Conservation (phyloP, 345 rosid species). For the Orychophragmus violaceus region DNA sequence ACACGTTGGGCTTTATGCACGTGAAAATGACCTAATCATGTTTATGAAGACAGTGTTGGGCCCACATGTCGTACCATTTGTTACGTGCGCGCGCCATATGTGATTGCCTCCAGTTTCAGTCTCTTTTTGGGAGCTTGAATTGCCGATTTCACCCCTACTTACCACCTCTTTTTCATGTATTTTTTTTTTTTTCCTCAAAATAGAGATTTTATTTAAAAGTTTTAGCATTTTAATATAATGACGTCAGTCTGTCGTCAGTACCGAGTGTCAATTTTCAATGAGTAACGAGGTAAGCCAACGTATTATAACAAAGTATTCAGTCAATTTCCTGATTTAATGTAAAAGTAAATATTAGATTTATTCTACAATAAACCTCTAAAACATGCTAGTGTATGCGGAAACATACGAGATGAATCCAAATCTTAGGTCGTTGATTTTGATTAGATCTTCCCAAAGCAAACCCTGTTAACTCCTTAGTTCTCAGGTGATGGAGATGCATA, state of each 20-base stretch:
- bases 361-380: background rate
- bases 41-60: slow-evolving; percentile 11
- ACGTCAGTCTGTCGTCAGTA: background rate
- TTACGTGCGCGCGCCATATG: background rate
- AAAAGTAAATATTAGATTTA: background rate
- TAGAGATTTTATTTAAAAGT: background rate
- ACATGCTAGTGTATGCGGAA: background rate
- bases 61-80: slow-evolving; percentile 14
- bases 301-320: background rate
- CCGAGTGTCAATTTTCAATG: background rate
- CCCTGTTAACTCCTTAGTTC: too few species aligned
- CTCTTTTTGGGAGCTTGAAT: background rate
- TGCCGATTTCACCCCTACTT: background rate
- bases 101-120: background rate
- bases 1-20: slow-evolving; percentile 25
- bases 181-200: background rate
- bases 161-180: background rate
- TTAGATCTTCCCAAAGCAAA: background rate
- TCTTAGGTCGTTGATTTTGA: background rate
- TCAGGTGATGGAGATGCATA: too few species aligned
- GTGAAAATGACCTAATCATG: slow-evolving; percentile 26
- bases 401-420: background rate
- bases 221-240: background rate
- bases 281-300: background rate
- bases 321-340: background rate